Evolutionary conservation across 192 early-diverging fungal genomes (phyloP).

Genomic region (Linnemannia elongata): DNA sequence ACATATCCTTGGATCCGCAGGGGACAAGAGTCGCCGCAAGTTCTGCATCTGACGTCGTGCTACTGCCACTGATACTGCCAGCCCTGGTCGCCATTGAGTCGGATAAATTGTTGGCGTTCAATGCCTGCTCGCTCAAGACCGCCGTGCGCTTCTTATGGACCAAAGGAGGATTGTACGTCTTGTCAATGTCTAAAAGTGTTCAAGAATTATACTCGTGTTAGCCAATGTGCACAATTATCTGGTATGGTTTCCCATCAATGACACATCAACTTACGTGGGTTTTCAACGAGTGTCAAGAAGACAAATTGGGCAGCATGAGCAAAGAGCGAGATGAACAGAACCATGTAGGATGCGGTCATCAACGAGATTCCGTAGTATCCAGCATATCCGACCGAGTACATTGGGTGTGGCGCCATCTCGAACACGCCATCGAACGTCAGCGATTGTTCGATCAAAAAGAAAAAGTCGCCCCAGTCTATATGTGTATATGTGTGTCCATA

Average conservation of each 20-base stretch:
- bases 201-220: neutral
- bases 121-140: conserved; percentile 27
- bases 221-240: neutral
- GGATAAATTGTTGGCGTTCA: neutral
- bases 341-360: conserved; percentile 91
- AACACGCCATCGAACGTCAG: conserved; percentile 94
- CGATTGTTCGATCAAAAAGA: conserved; percentile 92
- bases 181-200: conserved; percentile 65
- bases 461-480: conserved; percentile 98
- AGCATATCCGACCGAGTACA: conserved; percentile 99
- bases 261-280: conserved; percentile 74
- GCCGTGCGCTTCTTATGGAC: conserved; percentile 41
- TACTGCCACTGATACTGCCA: neutral
- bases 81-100: neutral
- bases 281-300: conserved; percentile 93
- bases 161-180: conserved; percentile 68
- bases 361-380: conserved; percentile 96
- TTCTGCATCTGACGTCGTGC: neutral
- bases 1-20: conserved; percentile 55
- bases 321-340: conserved; percentile 89
- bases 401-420: conserved; percentile 98
- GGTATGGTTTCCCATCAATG: neutral
- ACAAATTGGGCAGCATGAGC: conserved; percentile 91
- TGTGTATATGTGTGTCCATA: neutral
- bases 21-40: conserved; percentile 25